Evolutionary conservation across 2,329 filamentous ascomycete genomes (phyloP), one percentile per base, ranked within the genome.

Genomic region (Talaromyces piceae): DNA sequence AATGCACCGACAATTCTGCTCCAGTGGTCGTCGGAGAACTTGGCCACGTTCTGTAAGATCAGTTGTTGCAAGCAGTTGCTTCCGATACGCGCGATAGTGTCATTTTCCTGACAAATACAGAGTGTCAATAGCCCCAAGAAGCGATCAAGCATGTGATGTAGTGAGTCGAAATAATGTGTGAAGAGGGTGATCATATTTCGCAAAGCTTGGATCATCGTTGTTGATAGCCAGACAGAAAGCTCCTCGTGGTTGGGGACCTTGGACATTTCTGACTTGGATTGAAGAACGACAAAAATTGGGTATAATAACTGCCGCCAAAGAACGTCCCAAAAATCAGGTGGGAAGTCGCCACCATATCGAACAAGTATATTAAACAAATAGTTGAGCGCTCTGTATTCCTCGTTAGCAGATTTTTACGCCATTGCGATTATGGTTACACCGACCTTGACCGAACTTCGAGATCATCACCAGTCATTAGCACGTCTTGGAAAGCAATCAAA

Each of bases 171-270:
- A 70, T 97, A 98, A 70, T 99, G 94, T 0, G 94, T 98, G 69
- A 98, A 98, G 22, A 99, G 80, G 1, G 89, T 91, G 61, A 99
- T 97, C 88, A 98, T 95, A 71, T 97, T 96, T 53, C 93, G 85
- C 50, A 99, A 75, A 2, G 93, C 93, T 68, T 99, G 93, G 37
- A 99, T 98, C 88, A 99, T 96, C 7, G 93, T 99, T 0, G 93
- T 98, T 0, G 93, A 97, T 22, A 99, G 78, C 93, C 93, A 99
- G 2, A 99, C 93, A 0, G 93, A 97, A 18, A 97, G 78, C 65
- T 98, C 93, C 69, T 98, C 94, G 62, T 96, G 91, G 63, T 91
- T 97, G 30, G 91, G 80, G 12, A 91, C 91, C 63, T 96, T 96
- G 23, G 86, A 86, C 86, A 97, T 94, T 67, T 98, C 93, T 0